Evolutionary conservation across 129 eudicot genomes (phyloP).

Genomic region (Erigeron canadensis): DNA sequence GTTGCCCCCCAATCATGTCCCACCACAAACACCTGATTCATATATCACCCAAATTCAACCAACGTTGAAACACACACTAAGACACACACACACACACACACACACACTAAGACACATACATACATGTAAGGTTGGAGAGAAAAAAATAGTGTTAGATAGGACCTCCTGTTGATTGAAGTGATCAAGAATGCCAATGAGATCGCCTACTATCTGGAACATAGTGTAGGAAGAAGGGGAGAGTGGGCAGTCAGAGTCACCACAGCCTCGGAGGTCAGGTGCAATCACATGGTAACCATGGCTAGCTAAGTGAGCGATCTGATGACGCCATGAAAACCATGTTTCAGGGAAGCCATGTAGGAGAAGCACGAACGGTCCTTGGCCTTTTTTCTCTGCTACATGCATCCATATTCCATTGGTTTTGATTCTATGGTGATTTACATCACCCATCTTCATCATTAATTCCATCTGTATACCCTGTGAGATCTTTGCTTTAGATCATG

Average conservation of each 20-base stretch:
- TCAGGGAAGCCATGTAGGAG: conserved; percentile 66
- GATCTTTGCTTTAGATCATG: conserved; percentile 3
- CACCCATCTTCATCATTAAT: conserved; percentile 31
- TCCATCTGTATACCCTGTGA: conserved; percentile 17
- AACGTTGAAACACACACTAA: not conserved
- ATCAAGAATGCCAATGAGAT: conserved; percentile 57
- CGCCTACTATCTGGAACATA: conserved; percentile 48
- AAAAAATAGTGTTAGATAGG: not conserved
- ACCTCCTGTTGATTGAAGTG: conserved; percentile 51
- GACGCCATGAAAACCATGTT: conserved; percentile 57
- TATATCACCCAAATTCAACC: conserved; percentile 14
- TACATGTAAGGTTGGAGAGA: not conserved
- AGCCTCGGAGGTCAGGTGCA: conserved; percentile 68
- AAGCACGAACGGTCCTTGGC: conserved; percentile 47
- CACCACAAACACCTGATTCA: conserved; percentile 50
- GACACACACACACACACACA: not conserved
- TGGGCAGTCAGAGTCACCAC: conserved; percentile 51
- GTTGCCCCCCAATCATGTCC: conserved; percentile 61
- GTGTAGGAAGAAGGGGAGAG: conserved; percentile 51
- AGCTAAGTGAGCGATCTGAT: conserved; percentile 45
- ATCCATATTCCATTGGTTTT: conserved; percentile 62
- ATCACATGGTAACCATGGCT: conserved; percentile 58
- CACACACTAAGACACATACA: not conserved
- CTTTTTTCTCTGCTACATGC: conserved; percentile 54
- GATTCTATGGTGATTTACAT: conserved; percentile 39